phyloP scores from a whole-genome alignment of 1,284 basidiomycete species.

The Puccinia horiana region DNA sequence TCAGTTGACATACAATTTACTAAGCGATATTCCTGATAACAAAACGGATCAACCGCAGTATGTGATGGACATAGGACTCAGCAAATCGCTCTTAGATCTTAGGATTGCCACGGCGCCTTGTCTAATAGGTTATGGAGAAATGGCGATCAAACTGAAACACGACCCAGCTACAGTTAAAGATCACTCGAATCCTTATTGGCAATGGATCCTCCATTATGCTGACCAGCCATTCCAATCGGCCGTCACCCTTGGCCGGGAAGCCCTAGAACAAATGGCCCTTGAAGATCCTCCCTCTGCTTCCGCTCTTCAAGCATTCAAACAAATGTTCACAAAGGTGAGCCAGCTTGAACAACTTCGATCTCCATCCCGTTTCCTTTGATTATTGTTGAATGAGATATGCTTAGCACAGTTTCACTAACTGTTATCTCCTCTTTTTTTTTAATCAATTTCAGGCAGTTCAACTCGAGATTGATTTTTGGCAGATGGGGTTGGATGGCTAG shows the following conservation, averaged over 20 bases:
- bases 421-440: not conserved
- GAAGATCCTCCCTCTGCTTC: not conserved
- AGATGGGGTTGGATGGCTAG: not conserved
- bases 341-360: no score
- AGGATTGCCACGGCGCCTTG: conserved; percentile 82
- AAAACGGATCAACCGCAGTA: conserved; percentile 63
- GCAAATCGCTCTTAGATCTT: conserved; percentile 72
- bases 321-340: not conserved
- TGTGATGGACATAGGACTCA: conserved; percentile 73
- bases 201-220: not conserved
- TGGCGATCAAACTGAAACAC: not conserved
- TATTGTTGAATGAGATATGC: not conserved
- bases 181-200: not conserved
- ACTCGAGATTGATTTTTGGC: conserved; percentile 5
- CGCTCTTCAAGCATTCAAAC: not conserved
- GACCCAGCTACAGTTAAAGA: not conserved
- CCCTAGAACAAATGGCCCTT: not conserved
- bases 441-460: not conserved
- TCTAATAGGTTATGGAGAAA: conserved; percentile 71
- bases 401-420: not conserved
- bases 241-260: not conserved
- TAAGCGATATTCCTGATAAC: not conserved
- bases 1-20: not conserved
- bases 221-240: not conserved
- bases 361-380: not conserved